Evolutionary conservation across 345 rosid species (phyloP).

Genomic region (Citrus trifoliata): DNA sequence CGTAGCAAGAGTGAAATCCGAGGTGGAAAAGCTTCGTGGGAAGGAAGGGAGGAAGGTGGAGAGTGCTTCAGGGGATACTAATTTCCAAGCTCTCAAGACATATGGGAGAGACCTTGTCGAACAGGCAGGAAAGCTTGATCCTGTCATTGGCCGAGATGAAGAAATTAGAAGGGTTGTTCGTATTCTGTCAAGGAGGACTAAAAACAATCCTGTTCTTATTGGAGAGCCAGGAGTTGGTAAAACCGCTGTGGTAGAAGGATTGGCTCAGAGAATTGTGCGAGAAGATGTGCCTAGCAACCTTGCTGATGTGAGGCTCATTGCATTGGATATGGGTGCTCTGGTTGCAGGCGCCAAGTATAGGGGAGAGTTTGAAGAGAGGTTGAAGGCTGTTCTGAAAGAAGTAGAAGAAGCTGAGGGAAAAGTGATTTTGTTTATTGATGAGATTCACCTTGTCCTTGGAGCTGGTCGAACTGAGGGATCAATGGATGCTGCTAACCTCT

Average conservation of each 20-base stretch:
- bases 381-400: constrained; percentile 84
- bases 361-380: constrained; percentile 87
- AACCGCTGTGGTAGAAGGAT: constrained; percentile 93
- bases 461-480: constrained; percentile 91
- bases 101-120: constrained; percentile 92
- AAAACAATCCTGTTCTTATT: constrained; percentile 90
- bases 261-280: constrained; percentile 85
- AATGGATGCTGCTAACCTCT: constrained; percentile 96
- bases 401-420: constrained; percentile 95
- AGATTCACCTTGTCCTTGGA: constrained; percentile 94
- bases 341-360: constrained; percentile 85
- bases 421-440: constrained; percentile 91
- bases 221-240: constrained; percentile 97
- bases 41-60: constrained; percentile 87
- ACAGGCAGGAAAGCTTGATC: constrained; percentile 91
- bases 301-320: constrained; percentile 75
- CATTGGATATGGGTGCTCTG: constrained; percentile 87
- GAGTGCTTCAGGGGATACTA: constrained; percentile 80
- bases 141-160: constrained; percentile 87
- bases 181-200: constrained; percentile 84
- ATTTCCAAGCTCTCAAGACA: constrained; percentile 79
- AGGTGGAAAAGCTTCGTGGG: constrained; percentile 84
- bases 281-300: constrained; percentile 93
- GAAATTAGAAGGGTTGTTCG: constrained; percentile 81
- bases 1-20: constrained; percentile 50